Percentiles rank a stretch among this genome's conserved stretches.
These are phyloP conservation scores for Kazachstania sp. DNA, from an alignment of 1,139 yeast genomes.

Conservation along the genomic window DNA sequence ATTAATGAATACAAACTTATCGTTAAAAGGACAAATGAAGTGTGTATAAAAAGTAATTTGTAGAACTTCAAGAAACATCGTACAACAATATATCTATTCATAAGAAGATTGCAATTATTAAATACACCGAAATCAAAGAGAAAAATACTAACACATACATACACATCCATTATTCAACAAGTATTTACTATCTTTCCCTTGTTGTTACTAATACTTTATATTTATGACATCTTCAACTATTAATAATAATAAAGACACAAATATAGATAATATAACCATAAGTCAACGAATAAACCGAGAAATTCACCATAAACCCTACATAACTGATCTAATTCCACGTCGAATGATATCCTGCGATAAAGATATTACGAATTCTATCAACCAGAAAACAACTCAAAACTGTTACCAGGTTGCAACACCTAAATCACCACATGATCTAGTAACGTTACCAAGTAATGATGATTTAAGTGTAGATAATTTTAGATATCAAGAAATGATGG, in stretches of 20 bases:
- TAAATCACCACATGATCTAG: constrained; percentile 34
- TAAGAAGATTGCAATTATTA: no score
- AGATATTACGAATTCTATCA: constrained; percentile 22
- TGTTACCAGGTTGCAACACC: constrained; percentile 36
- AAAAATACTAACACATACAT: not conserved
- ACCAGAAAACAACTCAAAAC: constrained; percentile 9
- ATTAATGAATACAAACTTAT: no score
- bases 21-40: not conserved
- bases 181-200: not conserved
- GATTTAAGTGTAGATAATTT: not conserved
- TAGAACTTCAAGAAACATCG: not conserved
- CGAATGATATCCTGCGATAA: not conserved
- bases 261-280: not conserved
- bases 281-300: not conserved
- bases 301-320: not conserved
- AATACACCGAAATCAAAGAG: not conserved
- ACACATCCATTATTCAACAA: not conserved
- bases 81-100: no score
- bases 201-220: not conserved
- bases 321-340: constrained; percentile 5
- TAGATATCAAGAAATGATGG: constrained; percentile 10
- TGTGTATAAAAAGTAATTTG: not conserved
- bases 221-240: not conserved
- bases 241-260: not conserved
- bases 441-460: constrained; percentile 10